Evolutionary conservation across 345 rosid genomes (phyloP), one percentile per base, ranked within the genome.

Genomic region (Physaria fendleri): DNA sequence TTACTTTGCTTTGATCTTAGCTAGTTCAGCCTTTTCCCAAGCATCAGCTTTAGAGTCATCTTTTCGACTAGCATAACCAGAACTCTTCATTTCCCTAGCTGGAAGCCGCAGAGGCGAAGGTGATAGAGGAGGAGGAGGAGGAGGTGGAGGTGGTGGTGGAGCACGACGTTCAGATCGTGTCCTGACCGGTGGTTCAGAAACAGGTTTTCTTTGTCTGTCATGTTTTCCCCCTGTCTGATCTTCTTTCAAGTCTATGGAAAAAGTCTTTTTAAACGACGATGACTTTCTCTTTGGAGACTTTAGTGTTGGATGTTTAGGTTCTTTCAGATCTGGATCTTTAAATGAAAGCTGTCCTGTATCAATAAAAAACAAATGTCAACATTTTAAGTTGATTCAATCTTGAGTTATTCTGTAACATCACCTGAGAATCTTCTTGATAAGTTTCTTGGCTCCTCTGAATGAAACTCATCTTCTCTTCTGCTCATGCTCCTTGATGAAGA

Each of bases 1-100:
- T 41, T 77, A 82, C 97, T 70, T 64, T 69, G 69, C 78, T 59
- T 74, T 74, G 68, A 88, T 80, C 78, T 79, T 82, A 29, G 75
- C 81, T 56, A 76, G 43, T 69, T 88, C 76, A 37, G 76, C 65
- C 43, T 52, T 79, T 71, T 81, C 83, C 98, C 96, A 87, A 30
- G 62, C 72, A 52, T 81, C 82, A 57, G 88, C 95, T 24, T 65
- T 27, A n/a, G 66, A 30, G 20, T 63, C 71, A 41, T 57, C 52
- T 28, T 42, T 33, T 16, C 65, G 74, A 62, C 13, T 45, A 9
- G 58, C 4, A 28, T 1, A 25, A 0, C 1, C 29, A 30, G 59
- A 40, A 62, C 32, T 69, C 49, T 35, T 52, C 8, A 2, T 22
- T n/a, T 56, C 74, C 8, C 30, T 55, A 30, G 74, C 59, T 47